Evolutionary conservation across 75 land plant species (phyloP), one percentile per base, ranked within the genome.

Genomic region (Selaginella moellendorffii): DNA sequence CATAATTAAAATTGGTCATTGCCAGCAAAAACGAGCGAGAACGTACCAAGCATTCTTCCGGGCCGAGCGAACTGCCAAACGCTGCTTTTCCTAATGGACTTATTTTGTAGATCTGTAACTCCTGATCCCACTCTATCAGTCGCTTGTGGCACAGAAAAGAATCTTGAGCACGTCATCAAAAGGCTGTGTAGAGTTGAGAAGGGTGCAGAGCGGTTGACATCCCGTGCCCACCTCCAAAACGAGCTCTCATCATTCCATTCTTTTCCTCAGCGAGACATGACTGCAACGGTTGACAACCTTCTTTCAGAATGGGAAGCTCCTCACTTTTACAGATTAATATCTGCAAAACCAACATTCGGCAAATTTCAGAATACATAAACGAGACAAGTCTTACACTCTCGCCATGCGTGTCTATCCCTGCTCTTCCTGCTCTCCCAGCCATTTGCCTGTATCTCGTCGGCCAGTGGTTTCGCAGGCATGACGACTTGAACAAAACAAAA

Each of bases 341-440:
- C 99, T 95, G 79, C 0, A 30, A 29, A 36, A 36, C 14, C 46
- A 36, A 36, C 46, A 36, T 5, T n/a, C n/a, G n/a, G n/a, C n/a
- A n/a, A n/a, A n/a, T n/a, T n/a, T n/a, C n/a, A n/a, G n/a, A n/a
- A n/a, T n/a, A n/a, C n/a, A n/a, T n/a, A 36, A 36, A 36, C 46
- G 46, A 36, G 46, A 36, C 5, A 36, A 36, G 46, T 14, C 87
- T 27, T 95, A 95, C 99, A 84, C 99, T 95, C 70, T 95, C 99
- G 1, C 99, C 99, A 60, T 77, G 81, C 46, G 90, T 77, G 58
- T 95, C 99, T 63, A 95, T 95, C 68, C 99, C 99, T 29, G 99
- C 93, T 20, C 99, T 80, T 29, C 99, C 99, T 42, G 99, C 99
- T 54, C 99, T 82, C 59, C 99, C 99, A 75, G 99, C 79, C 99